Evolutionary conservation across 2,329 filamentous ascomycete species (phyloP), one percentile per base, ranked within the genome.

Genomic region (Paecilomyces sp.): DNA sequence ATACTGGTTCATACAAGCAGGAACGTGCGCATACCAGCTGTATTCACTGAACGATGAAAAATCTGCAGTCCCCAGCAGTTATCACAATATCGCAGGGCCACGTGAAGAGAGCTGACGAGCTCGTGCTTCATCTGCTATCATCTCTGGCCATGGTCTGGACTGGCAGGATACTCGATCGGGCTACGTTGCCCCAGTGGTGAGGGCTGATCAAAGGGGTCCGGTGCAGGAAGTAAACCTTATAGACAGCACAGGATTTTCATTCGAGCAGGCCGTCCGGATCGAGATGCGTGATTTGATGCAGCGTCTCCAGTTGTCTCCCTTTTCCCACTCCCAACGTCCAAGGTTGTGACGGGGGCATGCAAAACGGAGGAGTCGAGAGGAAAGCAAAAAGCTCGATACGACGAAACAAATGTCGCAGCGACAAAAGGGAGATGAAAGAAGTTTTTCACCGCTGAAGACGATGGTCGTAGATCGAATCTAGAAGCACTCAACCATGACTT

Each of bases 101-200:
- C 36, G 36, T 18, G 15, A 47, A 47, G 15, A 3, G 15, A 47
- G 13, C 36, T 12, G 33, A 25, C 24, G 33, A 18, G 22, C 56
- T 33, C 28, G 22, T 57, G 55, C 60, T 58, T 13, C 52, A 55
- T 51, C 55, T 47, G 47, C 34, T 25, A 47, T 47, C 36, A 47
- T 54, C 15, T 54, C 15, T 53, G 51, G 51, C 18, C 51, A 53
- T 30, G 51, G 51, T 53, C 51, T 53, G 51, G 51, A 25, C 51
- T 53, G 13, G 15, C 7, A 53, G 22, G 28, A 25, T 25, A 30
- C 51, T 53, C 24, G 22, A 53, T 25, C 51, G 51, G 51, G 51
- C 51, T 53, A 53, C 24, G 51, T 53, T 53, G 51, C 51, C 51
- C 51, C 51, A 53, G 51, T 53, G 24, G 28, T 25, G 22, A 25